phyloP scores from a whole-genome alignment of 2,329 filamentous ascomycete genomes.

The Paracoccidioides lutzii region DNA sequence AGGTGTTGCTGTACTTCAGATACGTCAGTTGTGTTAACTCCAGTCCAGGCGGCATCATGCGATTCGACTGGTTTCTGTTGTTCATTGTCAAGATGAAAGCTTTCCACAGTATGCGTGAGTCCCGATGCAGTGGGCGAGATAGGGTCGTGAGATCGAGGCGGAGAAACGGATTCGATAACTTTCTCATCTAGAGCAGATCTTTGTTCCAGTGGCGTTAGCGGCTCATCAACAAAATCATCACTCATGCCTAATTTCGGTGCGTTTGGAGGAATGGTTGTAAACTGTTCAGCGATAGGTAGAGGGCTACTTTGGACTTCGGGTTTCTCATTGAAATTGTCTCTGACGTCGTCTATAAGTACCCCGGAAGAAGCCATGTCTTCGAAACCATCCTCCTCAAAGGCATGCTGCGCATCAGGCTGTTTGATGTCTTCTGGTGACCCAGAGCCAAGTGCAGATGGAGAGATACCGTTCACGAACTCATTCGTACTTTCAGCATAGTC shows the following conservation, averaged over 20 bases:
- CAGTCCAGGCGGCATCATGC: constrained; percentile 9
- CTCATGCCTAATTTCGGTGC: constrained; percentile 44
- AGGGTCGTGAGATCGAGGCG: constrained; percentile 16
- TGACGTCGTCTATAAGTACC: constrained; percentile 60
- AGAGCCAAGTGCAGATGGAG: constrained; percentile 27
- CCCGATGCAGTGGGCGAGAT: constrained; percentile 40
- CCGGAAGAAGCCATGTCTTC: constrained; percentile 67
- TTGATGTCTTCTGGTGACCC: constrained; percentile 53
- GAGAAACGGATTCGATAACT: constrained; percentile 10
- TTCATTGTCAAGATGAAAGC: constrained; percentile 48
- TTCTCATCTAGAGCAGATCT: constrained; percentile 3
- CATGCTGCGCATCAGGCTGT: constrained; percentile 63
- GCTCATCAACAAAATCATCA: constrained; percentile 67
- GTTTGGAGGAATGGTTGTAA: constrained; percentile 11
- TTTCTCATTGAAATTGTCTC: constrained; percentile 53
- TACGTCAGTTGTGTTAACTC: neutral
- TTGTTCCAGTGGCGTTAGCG: constrained; percentile 50
- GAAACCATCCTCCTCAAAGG: constrained; percentile 79
- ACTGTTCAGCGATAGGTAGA: constrained; percentile 13
- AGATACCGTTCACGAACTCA: constrained; percentile 28
- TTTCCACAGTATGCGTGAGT: constrained; percentile 42
- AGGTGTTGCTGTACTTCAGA: constrained; percentile 3
- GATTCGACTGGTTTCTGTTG: constrained; percentile 37
- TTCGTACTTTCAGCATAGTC: constrained; percentile 43
- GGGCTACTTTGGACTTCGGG: constrained; percentile 20